Base-by-base conservation (phyloP, 2,329 filamentous ascomycete genomes). In the Parastagonospora nodorum region DNA sequence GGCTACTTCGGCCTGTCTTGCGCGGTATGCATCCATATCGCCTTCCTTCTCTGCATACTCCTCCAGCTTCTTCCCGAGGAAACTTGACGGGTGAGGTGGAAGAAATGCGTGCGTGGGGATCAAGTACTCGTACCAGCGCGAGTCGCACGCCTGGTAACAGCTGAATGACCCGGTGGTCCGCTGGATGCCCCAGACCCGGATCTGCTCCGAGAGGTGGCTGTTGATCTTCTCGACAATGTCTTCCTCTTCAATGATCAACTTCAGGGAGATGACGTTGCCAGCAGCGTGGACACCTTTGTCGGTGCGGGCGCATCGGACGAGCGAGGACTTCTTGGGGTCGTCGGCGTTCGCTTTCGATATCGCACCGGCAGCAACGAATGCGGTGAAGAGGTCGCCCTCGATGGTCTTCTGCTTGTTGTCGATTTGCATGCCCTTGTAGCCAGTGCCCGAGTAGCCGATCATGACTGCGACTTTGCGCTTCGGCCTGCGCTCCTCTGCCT, bases 201-300 rank as follows among this genome's bases (percentile, higher is more conserved):
- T 99, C 77, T 99, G 94, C 4, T 88, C 83, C 2, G 88, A 89
- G 35, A 99, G 81, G 48, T 89, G 79, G 31, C 85, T 83, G 75
- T 99, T 99, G 82, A 99, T 96, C 76, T 90, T 96, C 49, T 92
- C 79, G 19, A 97, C 87, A 42, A 97, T 85, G 56, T 96, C 86
- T 9, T 86, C 82, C 51, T 97, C 93, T 74, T 97, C 93, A 41
- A 97, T 88, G 64, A 99, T 97, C 63, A 99, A 81, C 78, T 99
- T 99, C 66, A 97, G 75, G 29, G 91, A 96, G 55, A 97, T 90
- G 67, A 97, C 88, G 68, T 97, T 97, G 45, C 93, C 94, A 1
- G 93, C 93, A 1, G 93, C 93, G 73, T 97, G 93, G 2, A 97
- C 93, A 47, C 94, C 94, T 79, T 97, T 99, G 77, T 99, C 94